A percentile compares a stretch with the other conserved stretches of the same genome.
phyloP scores from a whole-genome alignment of 2,329 filamentous ascomycete genomes.

The Ascochyta fabae region DNA sequence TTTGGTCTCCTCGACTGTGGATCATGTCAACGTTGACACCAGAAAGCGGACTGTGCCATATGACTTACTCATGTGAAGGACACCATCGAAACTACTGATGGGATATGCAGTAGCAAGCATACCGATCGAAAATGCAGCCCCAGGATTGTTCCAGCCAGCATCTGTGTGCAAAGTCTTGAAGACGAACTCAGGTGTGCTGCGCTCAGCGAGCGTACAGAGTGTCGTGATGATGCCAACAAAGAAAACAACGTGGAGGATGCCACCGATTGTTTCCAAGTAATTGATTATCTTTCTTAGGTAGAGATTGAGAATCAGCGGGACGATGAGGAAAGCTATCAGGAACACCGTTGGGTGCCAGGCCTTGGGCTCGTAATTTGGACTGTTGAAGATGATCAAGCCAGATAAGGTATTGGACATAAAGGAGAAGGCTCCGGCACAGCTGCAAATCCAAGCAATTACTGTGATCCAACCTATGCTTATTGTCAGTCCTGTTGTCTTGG shows the following conservation, averaged over 20 bases:
- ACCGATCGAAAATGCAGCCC: slow-evolving; percentile 52
- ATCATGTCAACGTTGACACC: too few relatives aligned
- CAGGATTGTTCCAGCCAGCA: slow-evolving; percentile 52
- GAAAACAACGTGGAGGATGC: slow-evolving; percentile 57
- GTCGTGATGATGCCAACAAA: slow-evolving; percentile 55
- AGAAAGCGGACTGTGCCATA: too few relatives aligned
- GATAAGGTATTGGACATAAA: slow-evolving; percentile 36
- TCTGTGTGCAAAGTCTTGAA: slow-evolving; percentile 55
- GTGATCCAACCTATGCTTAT: slow-evolving; percentile 49
- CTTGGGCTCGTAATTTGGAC: slow-evolving; percentile 45
- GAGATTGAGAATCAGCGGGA: slow-evolving; percentile 53
- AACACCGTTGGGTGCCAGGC: slow-evolving; percentile 59
- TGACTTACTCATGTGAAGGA: slow-evolving; percentile 47
- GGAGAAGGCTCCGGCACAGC: slow-evolving; percentile 34
- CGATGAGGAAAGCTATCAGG: slow-evolving; percentile 51
- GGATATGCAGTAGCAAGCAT: slow-evolving; percentile 43
- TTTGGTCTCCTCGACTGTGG: slow-evolving; percentile 26
- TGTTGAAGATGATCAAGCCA: slow-evolving; percentile 45
- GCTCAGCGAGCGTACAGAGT: background rate
- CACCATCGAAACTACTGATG: slow-evolving; percentile 51
- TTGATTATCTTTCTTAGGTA: slow-evolving; percentile 53
- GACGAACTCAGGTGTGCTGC: slow-evolving; percentile 40
- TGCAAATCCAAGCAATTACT: slow-evolving; percentile 47
- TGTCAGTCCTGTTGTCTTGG: too few relatives aligned
- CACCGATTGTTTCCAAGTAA: slow-evolving; percentile 53